Evolutionary conservation across 1,284 basidiomycete species (phyloP).

Genomic region (Lentinus polychrous): DNA sequence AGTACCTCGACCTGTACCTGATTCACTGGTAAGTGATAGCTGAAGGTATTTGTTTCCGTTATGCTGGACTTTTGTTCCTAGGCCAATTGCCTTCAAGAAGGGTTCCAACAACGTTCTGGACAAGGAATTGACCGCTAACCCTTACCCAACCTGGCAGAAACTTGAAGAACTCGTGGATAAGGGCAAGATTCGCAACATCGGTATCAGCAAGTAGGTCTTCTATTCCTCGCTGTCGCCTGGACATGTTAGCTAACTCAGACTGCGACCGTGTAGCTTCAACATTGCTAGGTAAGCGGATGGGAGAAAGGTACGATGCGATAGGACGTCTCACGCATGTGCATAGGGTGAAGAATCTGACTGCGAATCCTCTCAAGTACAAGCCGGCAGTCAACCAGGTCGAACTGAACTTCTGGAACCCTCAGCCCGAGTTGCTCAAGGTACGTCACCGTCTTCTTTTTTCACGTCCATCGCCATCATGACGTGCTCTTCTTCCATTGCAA

Average conservation of each 20-base stretch:
- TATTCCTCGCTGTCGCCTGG: background rate
- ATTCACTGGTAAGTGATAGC: conserved; percentile 85
- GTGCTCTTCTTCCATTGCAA: background rate
- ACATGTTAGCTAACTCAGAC: background rate
- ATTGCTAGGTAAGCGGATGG: conserved; percentile 30
- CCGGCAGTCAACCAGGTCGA: conserved; percentile 85
- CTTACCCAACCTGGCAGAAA: conserved; percentile 79
- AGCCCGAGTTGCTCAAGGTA: conserved; percentile 73
- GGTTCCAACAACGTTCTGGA: conserved; percentile 46
- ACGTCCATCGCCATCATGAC: background rate
- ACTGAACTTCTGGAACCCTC: conserved; percentile 76
- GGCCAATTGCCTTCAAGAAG: conserved; percentile 67
- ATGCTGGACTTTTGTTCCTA: conserved; percentile 17
- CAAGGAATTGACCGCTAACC: conserved; percentile 59
- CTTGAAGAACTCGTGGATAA: conserved; percentile 75
- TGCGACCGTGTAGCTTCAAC: conserved; percentile 42
- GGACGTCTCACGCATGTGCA: background rate
- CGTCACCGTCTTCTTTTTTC: conserved; percentile 12
- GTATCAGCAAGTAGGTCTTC: conserved; percentile 66
- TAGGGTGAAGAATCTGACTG: conserved; percentile 57
- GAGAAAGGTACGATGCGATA: background rate
- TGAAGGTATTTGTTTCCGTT: conserved; percentile 6
- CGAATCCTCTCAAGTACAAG: conserved; percentile 63
- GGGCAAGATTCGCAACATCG: conserved; percentile 80
- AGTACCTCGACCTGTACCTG: conserved; percentile 76